A percentile compares a stretch with the other conserved stretches of the same genome.
Conservation (phyloP, 2,329 filamentous ascomycete genomes). For the Aspergillus thermomutatus region DNA sequence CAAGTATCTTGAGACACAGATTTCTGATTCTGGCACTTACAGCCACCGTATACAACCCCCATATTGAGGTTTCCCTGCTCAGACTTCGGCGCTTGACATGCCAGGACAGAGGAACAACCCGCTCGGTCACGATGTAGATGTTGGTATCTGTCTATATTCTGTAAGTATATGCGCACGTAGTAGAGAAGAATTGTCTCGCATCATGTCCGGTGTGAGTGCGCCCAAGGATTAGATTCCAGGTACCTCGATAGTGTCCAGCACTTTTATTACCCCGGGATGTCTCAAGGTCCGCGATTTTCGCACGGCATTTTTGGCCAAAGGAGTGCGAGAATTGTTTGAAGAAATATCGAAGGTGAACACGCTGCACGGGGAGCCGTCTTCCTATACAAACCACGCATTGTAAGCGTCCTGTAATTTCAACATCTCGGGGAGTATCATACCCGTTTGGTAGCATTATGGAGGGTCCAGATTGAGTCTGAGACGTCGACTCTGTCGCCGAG, state of each 20-base stretch:
- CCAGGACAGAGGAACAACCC: slow-evolving; percentile 83
- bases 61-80: slow-evolving; percentile 90
- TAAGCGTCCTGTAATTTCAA: slow-evolving; percentile 9
- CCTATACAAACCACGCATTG: slow-evolving; percentile 51
- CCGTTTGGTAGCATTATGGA: slow-evolving; percentile 89
- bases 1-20: neutral
- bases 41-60: slow-evolving; percentile 85
- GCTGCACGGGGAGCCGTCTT: slow-evolving; percentile 90
- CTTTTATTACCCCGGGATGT: slow-evolving; percentile 91
- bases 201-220: neutral
- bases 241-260: slow-evolving; percentile 92
- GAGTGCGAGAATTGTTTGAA: slow-evolving; percentile 73
- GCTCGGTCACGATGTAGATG: slow-evolving; percentile 94
- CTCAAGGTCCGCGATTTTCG: slow-evolving; percentile 90
- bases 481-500: slow-evolving; percentile 92
- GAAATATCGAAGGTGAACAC: slow-evolving; percentile 93
- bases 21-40: slow-evolving; percentile 43
- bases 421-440: slow-evolving; percentile 47
- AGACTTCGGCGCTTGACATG: slow-evolving; percentile 83
- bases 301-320: slow-evolving; percentile 87
- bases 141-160: slow-evolving; percentile 76
- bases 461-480: slow-evolving; percentile 91
- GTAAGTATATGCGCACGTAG: slow-evolving; percentile 10
- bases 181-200: no score
- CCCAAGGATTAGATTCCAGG: slow-evolving; percentile 12